Conservation (phyloP, 352 stramenopile species). For the Chrysophaeum taylorii region DNA sequence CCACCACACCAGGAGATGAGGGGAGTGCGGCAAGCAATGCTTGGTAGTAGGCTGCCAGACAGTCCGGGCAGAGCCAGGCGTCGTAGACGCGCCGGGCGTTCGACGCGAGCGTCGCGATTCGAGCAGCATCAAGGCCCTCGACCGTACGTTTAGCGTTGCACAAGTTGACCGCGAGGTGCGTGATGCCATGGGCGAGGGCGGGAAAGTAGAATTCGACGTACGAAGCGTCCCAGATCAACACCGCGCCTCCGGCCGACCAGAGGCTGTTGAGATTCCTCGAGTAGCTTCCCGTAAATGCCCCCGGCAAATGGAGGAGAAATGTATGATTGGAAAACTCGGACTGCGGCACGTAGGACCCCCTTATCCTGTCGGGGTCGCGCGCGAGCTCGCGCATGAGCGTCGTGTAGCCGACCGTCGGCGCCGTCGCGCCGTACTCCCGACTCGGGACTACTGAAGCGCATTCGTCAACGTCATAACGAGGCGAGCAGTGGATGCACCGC, state of each 20-base stretch:
- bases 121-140: not conserved
- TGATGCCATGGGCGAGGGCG: not conserved
- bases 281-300: slow-evolving; percentile 5
- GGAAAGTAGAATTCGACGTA: slow-evolving; percentile 13
- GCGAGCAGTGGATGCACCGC: not conserved
- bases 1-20: too few relatives aligned
- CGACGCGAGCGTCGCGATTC: not conserved
- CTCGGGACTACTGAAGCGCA: not conserved
- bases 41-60: not conserved
- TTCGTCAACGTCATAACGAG: not conserved
- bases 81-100: not conserved
- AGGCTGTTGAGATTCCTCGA: not conserved
- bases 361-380: not conserved
- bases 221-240: not conserved
- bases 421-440: not conserved
- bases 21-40: too few relatives aligned
- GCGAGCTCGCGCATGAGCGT: not conserved
- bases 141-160: not conserved
- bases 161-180: slow-evolving; percentile 1
- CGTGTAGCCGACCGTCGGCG: not conserved
- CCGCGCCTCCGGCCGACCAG: not conserved
- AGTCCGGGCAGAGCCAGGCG: not conserved
- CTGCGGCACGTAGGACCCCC: not conserved
- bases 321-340: not conserved
- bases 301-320: not conserved